A percentile compares a stretch with the other conserved stretches of the same genome.
These are phyloP conservation scores for Nicotiana tomentosiformis DNA, from an alignment of 257 asterid species.

Conservation along the genomic window DNA sequence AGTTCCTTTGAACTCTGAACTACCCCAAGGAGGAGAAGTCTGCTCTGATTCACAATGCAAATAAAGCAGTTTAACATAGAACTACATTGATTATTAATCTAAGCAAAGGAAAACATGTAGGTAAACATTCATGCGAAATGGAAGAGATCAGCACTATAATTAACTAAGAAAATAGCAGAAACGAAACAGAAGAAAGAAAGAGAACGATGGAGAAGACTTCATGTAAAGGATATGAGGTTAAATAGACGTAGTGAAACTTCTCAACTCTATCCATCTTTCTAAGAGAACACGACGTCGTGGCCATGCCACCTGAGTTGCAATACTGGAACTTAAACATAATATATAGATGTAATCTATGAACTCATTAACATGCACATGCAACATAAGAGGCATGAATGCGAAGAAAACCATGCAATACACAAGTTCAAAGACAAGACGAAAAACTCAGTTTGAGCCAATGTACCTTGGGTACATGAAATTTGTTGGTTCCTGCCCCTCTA, in stretches of 20 bases:
- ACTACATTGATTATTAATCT: neutral
- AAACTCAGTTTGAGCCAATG: neutral
- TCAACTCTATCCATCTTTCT: neutral
- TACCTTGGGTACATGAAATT: constrained; percentile 98
- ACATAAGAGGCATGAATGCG: neutral
- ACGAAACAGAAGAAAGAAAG: neutral
- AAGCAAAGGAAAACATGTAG: neutral
- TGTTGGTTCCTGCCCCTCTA: constrained; percentile 91
- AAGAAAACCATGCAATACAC: neutral
- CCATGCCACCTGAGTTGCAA: neutral
- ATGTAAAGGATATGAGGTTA: neutral
- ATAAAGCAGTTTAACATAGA: neutral
- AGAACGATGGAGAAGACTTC: neutral
- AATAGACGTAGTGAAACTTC: neutral
- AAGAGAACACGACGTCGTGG: neutral
- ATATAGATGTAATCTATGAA: neutral
- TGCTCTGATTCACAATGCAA: neutral
- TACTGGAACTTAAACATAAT: neutral
- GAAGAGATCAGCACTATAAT: neutral
- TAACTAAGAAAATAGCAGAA: neutral
- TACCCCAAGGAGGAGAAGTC: constrained; percentile 5
- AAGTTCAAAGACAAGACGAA: neutral
- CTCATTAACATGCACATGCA: neutral
- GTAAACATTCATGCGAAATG: neutral
- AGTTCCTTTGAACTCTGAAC: constrained; percentile 2